Base-by-base conservation (phyloP, 148 eudicot genomes). In the Salicornia ramosissima region DNA sequence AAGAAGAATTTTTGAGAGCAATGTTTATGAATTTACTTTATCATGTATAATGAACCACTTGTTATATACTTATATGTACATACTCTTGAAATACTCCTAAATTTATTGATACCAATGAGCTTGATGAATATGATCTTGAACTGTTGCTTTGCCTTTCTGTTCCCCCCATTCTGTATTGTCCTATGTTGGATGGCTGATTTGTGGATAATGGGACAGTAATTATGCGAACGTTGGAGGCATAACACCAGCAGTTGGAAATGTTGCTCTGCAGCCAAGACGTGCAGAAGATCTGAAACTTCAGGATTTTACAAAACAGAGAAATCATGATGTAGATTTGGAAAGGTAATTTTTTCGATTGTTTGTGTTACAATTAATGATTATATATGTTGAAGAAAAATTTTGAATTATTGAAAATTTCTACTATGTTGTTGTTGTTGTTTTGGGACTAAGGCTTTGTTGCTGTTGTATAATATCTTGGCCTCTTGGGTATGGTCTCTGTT, bases 301-400 rank as follows among this genome's bases (percentile, higher is more conserved):
- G 54, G 70, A 72, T 53, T 55, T 46, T 77, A 78, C 78, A 30
- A 74, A 71, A 10, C 72, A 64, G 60, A 78, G 79, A 65, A 33
- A 31, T 71, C 74, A 68, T n/a, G 65, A 53, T 71, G 79, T 78
- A 45, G 68, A 74, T 34, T 67, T 60, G 29, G 74, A 57, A 67
- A 86, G 91, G 95, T 89, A 81, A 66, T 46, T 66, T 25, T 71
- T 58, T 21, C 40, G 50, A 40, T 13, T 40, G 19, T 22, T 76
- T 42, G 21, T 53, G 12, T 50, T n/a, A 60, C 34, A 26, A 16
- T 57, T 29, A 2, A 57, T 14, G 15, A 18, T 14, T 57, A 3
- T 61, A 46, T 61, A 7, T 61, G 26, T 61, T 5, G 22, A 57
- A 39, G 21, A 57, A 10, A 10, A 21, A 14, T 62, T 62, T 36